These are phyloP conservation scores for Hypoxylon sp. DNA, from an alignment of 2,329 filamentous ascomycete genomes.

Conservation along the genomic window DNA sequence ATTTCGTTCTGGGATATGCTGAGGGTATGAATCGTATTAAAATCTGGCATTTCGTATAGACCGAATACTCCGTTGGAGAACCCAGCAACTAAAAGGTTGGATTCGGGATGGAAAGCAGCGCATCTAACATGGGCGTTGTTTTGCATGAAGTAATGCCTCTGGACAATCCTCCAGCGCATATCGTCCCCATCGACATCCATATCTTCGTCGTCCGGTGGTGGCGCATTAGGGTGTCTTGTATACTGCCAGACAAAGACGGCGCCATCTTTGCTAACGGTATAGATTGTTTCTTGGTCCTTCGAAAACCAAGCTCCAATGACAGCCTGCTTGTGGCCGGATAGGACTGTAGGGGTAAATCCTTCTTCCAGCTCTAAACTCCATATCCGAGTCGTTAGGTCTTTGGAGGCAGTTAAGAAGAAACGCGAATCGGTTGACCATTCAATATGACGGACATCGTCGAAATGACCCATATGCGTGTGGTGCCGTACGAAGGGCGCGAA, in stretches of 20 bases:
- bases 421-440: conserved; percentile 97
- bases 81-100: conserved; percentile 94
- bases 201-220: conserved; percentile 69
- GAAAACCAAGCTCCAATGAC: conserved; percentile 98
- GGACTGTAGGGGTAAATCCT: conserved; percentile 88
- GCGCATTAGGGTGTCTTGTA: conserved; percentile 70
- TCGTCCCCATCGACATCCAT: conserved; percentile 75
- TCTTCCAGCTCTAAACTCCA: conserved; percentile 93
- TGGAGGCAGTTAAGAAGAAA: conserved; percentile 93
- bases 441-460: conserved; percentile 86
- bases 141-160: conserved; percentile 95
- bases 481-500: conserved; percentile 96
- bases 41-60: conserved; percentile 95
- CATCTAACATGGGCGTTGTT: conserved; percentile 88
- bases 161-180: conserved; percentile 90
- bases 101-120: conserved; percentile 87
- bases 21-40: conserved; percentile 91
- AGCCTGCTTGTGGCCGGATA: conserved; percentile 91
- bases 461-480: conserved; percentile 88
- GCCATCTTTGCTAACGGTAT: conserved; percentile 97
- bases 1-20: conserved; percentile 98
- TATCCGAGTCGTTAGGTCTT: conserved; percentile 92
- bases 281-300: conserved; percentile 93
- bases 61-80: conserved; percentile 96
- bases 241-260: conserved; percentile 96